Conservation (phyloP, 1,139 yeast genomes). For the Nadsonia starkeyi-henricii region DNA sequence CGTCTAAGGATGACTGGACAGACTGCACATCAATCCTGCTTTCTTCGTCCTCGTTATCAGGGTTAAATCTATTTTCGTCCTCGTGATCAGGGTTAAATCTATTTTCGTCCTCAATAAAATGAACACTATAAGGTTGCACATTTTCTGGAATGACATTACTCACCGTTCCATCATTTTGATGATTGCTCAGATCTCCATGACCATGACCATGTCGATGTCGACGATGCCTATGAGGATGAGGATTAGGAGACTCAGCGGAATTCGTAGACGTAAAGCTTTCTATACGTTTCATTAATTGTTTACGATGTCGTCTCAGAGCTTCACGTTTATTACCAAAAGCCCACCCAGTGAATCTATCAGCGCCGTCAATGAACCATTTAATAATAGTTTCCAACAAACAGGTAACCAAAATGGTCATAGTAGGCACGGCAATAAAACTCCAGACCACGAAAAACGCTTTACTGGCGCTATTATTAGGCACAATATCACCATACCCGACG, state of each 20-base stretch:
- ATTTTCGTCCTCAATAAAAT: background rate
- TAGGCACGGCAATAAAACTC: constrained; percentile 72
- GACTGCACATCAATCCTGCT: constrained; percentile 3
- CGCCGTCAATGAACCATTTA: constrained; percentile 6
- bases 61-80: background rate
- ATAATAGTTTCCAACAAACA: constrained; percentile 53
- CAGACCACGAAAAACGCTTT: constrained; percentile 61
- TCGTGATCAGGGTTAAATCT: background rate
- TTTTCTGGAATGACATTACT: no score
- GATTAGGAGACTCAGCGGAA: no score
- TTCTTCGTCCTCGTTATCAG: constrained; percentile 2
- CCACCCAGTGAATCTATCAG: constrained; percentile 5
- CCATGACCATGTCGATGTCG: background rate
- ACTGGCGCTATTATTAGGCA: constrained; percentile 51
- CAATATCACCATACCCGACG: constrained; percentile 71
- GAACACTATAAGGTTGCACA: no score
- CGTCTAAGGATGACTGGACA: constrained; percentile 1
- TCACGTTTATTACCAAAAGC: constrained; percentile 1
- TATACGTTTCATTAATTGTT: no score
- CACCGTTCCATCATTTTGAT: background rate
- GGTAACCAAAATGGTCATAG: constrained; percentile 72
- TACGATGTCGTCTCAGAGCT: no score
- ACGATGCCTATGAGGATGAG: background rate
- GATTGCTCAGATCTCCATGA: background rate
- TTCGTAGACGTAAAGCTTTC: no score